Conservation (phyloP, 768 basidiomycete genomes). For the Fibroporia radiculosa region DNA sequence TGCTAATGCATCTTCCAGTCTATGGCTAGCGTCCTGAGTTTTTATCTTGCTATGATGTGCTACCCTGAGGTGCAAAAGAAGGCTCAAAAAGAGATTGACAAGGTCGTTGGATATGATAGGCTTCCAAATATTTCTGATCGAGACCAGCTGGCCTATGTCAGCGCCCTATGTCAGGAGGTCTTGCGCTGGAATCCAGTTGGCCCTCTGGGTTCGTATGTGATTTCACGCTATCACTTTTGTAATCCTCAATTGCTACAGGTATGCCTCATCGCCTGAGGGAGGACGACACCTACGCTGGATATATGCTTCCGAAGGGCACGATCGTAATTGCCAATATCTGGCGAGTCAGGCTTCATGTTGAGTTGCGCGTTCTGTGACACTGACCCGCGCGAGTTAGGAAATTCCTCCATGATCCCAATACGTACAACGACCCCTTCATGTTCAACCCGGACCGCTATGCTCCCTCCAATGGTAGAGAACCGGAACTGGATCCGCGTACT, state of each 20-base stretch:
- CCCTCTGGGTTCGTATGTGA: conserved; percentile 22
- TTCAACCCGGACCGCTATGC: conserved; percentile 25
- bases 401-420: conserved; percentile 19
- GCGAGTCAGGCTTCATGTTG: conserved; percentile 3
- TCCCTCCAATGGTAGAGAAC: background rate
- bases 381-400: conserved; percentile 13
- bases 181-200: conserved; percentile 28
- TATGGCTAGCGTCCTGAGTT: conserved; percentile 10
- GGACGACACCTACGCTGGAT: conserved; percentile 22
- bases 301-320: conserved; percentile 23
- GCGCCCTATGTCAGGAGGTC: conserved; percentile 24
- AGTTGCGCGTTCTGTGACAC: background rate
- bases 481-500: conserved; percentile 22
- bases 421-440: conserved; percentile 14
- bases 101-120: conserved; percentile 23
- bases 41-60: conserved; percentile 28
- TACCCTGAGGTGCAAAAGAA: conserved; percentile 30
- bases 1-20: conserved; percentile 23
- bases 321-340: conserved; percentile 21
- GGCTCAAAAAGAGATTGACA: conserved; percentile 31
- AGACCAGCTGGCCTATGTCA: conserved; percentile 14
- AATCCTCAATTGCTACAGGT: conserved; percentile 4
- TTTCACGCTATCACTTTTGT: background rate
- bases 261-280: conserved; percentile 16
- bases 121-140: conserved; percentile 37